These are phyloP conservation scores for Entomortierella chlamydospora DNA, from an alignment of 192 early-diverging fungal species.

Conservation along the genomic window DNA sequence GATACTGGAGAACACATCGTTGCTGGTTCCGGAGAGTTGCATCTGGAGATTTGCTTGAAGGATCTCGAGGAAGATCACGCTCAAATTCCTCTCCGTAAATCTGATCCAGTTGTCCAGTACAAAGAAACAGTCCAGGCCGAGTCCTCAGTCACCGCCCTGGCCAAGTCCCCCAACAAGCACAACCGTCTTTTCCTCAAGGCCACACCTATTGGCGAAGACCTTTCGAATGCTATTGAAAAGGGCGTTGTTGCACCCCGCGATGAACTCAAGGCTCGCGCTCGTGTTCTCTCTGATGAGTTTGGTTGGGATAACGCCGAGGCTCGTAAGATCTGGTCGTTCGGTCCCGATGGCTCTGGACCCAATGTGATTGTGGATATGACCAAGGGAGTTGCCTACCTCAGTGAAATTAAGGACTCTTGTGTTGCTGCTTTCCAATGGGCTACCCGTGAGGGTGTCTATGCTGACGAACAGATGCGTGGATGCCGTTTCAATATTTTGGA, in stretches of 20 bases:
- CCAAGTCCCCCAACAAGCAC: conserved; percentile 99
- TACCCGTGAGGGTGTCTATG: conserved; percentile 91
- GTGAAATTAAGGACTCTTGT: conserved; percentile 99
- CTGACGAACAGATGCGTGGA: conserved; percentile 96
- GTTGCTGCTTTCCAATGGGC: conserved; percentile 95
- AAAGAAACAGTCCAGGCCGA: conserved; percentile 92
- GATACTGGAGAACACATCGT: conserved; percentile 98
- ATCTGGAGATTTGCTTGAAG: conserved; percentile 99
- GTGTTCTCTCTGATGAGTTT: conserved; percentile 87
- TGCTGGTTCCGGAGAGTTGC: conserved; percentile 99
- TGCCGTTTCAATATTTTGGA: conserved; percentile 98
- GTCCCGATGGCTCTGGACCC: conserved; percentile 87
- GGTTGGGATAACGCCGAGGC: conserved; percentile 97
- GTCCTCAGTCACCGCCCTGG: conserved; percentile 82
- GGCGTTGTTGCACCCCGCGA: conserved; percentile 91
- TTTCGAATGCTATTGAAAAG: conserved; percentile 81
- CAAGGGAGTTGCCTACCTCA: conserved; percentile 98
- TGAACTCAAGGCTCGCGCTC: conserved; percentile 94
- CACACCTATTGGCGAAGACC: conserved; percentile 84
- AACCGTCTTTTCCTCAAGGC: conserved; percentile 99
- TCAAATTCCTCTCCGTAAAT: conserved; percentile 88
- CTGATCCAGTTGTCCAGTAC: conserved; percentile 95
- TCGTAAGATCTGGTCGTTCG: conserved; percentile 96
- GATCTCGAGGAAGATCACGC: conserved; percentile 99
- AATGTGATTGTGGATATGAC: conserved; percentile 94